These are phyloP conservation scores for Podospora comata DNA, from an alignment of 495 filamentous ascomycete genomes.

Conservation along the genomic window DNA sequence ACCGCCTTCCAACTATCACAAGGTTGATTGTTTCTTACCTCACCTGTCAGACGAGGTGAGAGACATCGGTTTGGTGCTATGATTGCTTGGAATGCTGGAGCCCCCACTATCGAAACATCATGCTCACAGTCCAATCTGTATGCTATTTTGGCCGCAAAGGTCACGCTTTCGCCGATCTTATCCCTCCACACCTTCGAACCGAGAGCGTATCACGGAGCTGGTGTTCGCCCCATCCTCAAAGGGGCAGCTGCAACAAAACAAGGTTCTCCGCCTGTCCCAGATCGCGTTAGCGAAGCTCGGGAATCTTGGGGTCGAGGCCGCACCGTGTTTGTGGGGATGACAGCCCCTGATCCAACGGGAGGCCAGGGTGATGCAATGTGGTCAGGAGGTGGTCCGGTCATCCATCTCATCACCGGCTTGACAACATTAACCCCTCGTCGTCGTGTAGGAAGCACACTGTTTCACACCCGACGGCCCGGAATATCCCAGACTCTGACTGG, in stretches of 20 bases:
- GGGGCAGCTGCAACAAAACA: slow-evolving; percentile 1
- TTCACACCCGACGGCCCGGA: not conserved
- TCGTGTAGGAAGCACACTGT: not conserved
- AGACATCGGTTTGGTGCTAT: not conserved
- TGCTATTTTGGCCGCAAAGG: slow-evolving; percentile 7
- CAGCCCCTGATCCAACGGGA: not conserved
- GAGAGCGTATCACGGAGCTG: not conserved
- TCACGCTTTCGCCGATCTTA: slow-evolving; percentile 1
- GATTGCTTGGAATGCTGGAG: not conserved
- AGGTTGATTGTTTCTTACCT: not conserved
- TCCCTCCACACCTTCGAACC: not conserved
- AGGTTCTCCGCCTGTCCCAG: slow-evolving; percentile 1
- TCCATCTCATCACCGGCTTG: not conserved
- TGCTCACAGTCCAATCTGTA: slow-evolving; percentile 4
- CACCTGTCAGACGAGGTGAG: not conserved
- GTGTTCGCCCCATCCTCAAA: not conserved
- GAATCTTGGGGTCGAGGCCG: slow-evolving; percentile 10
- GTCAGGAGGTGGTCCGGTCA: not conserved
- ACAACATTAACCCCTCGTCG: not conserved
- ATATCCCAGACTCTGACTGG: not conserved
- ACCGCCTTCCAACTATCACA: slow-evolving; percentile 3
- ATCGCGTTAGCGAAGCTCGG: slow-evolving; percentile 14
- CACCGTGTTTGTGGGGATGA: not conserved
- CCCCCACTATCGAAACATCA: slow-evolving; percentile 10
- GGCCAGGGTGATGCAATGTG: not conserved